A percentile compares a stretch with the other conserved stretches of the same genome.
Evolutionary conservation across 2,329 filamentous ascomycete species (phyloP).

Genomic region (Botrytis elliptica): DNA sequence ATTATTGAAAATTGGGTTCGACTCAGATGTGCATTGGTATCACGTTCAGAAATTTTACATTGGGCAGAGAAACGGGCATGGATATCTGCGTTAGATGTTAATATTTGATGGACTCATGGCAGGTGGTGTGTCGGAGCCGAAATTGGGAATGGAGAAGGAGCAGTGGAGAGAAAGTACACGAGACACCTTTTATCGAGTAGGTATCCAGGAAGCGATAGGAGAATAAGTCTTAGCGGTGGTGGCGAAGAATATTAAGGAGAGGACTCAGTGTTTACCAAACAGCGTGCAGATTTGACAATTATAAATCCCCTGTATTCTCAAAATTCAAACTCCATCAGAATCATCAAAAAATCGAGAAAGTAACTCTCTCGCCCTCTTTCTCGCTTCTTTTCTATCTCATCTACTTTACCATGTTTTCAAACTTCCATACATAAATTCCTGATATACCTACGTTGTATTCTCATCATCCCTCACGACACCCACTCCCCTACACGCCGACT

Average conservation of each 20-base stretch:
- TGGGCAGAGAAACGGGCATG: neutral
- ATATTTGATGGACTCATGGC: neutral
- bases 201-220: neutral
- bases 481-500: no score
- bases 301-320: neutral
- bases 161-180: neutral
- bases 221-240: no score
- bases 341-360: neutral
- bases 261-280: neutral
- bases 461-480: no score
- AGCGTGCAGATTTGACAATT: neutral
- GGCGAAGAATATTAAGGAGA: neutral
- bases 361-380: neutral
- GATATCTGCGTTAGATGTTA: neutral
- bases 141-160: neutral
- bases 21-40: neutral
- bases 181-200: neutral
- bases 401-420: neutral
- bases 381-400: neutral
- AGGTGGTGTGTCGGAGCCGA: neutral
- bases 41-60: neutral
- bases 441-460: neutral
- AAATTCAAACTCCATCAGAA: no score
- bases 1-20: neutral
- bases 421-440: neutral